Percentiles rank a stretch among this genome's conserved stretches.
Evolutionary conservation across 164 flowering plant species (phyloP).

Genomic region (Magnolia officinalis): DNA sequence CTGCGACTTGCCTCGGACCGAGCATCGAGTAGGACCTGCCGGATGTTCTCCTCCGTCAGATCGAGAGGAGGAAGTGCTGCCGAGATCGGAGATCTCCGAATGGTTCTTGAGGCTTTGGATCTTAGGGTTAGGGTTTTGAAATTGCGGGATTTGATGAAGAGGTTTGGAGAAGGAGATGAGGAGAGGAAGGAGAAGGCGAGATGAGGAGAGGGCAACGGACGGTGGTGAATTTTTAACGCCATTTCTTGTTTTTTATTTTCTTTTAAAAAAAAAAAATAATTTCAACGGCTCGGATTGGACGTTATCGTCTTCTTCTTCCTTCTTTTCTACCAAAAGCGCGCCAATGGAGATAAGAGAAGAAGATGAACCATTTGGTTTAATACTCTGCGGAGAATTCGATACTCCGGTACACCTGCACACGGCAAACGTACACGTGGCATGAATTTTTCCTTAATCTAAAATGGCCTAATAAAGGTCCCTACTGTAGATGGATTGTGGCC

Average conservation of each 20-base stretch:
- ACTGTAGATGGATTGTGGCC: too few relatives aligned
- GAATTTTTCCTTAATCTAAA: too few relatives aligned
- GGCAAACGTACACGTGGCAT: too few relatives aligned
- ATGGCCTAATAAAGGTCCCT: too few relatives aligned
- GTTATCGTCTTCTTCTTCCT: too few relatives aligned
- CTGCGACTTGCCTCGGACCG: conserved; percentile 19
- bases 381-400: too few relatives aligned
- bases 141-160: background rate
- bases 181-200: background rate
- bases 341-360: too few relatives aligned
- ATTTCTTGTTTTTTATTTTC: background rate
- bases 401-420: too few relatives aligned
- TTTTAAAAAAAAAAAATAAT: too few relatives aligned
- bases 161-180: background rate
- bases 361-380: too few relatives aligned
- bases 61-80: conserved; percentile 29
- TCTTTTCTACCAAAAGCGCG: too few relatives aligned
- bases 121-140: conserved; percentile 9
- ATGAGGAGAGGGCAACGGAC: background rate
- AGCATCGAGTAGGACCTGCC: conserved; percentile 27
- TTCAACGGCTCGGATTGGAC: too few relatives aligned
- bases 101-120: background rate
- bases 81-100: background rate
- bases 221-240: conserved; percentile 4
- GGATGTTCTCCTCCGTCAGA: conserved; percentile 31